Evolutionary conservation across 495 filamentous ascomycete genomes (phyloP), one percentile per base, ranked within the genome.

Genomic region (Penicillium roqueforti): DNA sequence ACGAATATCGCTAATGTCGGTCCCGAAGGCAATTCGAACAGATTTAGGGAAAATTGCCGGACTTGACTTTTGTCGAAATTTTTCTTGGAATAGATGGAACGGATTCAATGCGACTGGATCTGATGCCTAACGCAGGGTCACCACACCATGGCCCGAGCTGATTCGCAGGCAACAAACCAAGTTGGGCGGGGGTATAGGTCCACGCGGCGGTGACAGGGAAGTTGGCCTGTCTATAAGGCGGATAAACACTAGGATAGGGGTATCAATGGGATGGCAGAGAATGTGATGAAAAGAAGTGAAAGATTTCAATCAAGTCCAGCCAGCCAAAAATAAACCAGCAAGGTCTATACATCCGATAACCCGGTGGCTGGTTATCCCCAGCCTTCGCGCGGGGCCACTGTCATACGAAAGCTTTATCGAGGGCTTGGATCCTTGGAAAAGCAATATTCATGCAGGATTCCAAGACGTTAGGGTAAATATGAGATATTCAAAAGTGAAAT

Each of bases 301-400:
- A 51, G 29, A 38, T 41, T 47, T 43, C 20, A 18, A 25, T 37
- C 37, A 46, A 42, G 38, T 7, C 39, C 48, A 47, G 18, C 46
- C 34, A 47, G 37, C 28, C 19, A 43, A 25, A 14, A 42, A 26
- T 18, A 26, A 37, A 4, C 18, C 38, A 9, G 32, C 20, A 57
- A 45, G 29, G 31, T 53, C 47, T 65, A 65, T 59, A 61, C 51
- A 52, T 53, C 31, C 39, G 51, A 52, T 62, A 61, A 48, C 53
- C 51, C 47, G 66, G 66, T 67, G 66, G 66, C 66, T 69, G 66
- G 63, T 59, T 59, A 40, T 57, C 59, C 61, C 63, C 61, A 67
- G 63, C 60, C 62, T 59, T 63, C 63, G 56, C 50, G 58, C 55
- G 60, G 62, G 62, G 57, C 45, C 43, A 44, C 38, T 58, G 46